phyloP scores from a whole-genome alignment of 192 early-diverging fungal genomes.

The Coemansia sp. region DNA sequence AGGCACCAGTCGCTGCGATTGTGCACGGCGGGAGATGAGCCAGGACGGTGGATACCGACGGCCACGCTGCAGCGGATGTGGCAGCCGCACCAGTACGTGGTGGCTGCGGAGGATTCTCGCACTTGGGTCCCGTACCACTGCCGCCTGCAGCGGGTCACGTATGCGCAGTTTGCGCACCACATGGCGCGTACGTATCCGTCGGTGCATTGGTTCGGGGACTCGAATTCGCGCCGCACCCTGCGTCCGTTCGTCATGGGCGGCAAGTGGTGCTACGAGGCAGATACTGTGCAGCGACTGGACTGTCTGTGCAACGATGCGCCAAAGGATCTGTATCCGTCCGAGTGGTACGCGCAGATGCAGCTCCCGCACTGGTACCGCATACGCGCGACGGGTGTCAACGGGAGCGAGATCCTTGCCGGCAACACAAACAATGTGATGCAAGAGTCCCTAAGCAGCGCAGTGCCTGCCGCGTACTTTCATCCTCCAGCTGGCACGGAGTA shows the following conservation, averaged over 20 bases:
- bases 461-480: no score
- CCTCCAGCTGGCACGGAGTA: no score
- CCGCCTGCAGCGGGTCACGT: slow-evolving; percentile 30
- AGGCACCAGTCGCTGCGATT: slow-evolving; percentile 33
- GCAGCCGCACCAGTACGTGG: slow-evolving; percentile 21
- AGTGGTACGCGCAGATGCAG: slow-evolving; percentile 37
- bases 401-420: slow-evolving; percentile 20
- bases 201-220: slow-evolving; percentile 50
- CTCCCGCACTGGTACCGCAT: slow-evolving; percentile 45
- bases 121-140: slow-evolving; percentile 44
- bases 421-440: not conserved
- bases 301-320: slow-evolving; percentile 52
- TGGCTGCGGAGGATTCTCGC: slow-evolving; percentile 27
- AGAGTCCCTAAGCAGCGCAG: no score
- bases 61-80: slow-evolving; percentile 16
- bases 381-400: slow-evolving; percentile 17
- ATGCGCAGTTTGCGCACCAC: slow-evolving; percentile 35
- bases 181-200: slow-evolving; percentile 21
- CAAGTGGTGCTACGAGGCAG: slow-evolving; percentile 31
- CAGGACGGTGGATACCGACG: slow-evolving; percentile 37
- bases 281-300: slow-evolving; percentile 13
- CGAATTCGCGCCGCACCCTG: slow-evolving; percentile 41
- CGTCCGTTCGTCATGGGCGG: slow-evolving; percentile 31
- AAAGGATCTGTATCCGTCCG: slow-evolving; percentile 37
- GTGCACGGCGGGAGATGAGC: slow-evolving; percentile 11